Base-by-base conservation (phyloP, 2,329 filamentous ascomycete genomes). In the Keithomyces neogunnii region DNA sequence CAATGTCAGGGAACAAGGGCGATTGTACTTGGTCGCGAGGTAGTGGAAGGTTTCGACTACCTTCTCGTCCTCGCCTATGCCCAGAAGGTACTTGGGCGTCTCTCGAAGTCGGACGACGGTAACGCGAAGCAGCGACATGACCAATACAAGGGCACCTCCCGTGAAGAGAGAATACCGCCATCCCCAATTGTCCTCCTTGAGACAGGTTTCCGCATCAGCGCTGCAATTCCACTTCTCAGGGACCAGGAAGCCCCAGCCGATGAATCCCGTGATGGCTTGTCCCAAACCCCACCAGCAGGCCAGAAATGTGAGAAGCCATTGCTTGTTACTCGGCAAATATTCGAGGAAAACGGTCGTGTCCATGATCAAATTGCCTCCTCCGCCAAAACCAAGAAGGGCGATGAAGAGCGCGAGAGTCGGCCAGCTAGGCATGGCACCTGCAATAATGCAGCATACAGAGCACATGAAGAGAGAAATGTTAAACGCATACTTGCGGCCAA, bases 361-460 rank as follows among this genome's bases (percentile, higher is more conserved):
- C 45, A 78, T 69, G 13, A 75, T 70, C 7, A 77, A 66, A 51
- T 78, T 78, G 6, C 75, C 75, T 13, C 73, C 73, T 5, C 69
- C 71, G 2, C 84, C 84, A 56, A 88, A 87, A 3, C 81, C 77
- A 33, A 80, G 70, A 43, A 88, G 63, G 10, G 76, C 77, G 32
- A 85, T 75, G 60, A 88, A 86, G 28, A 85, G 64, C 0, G 80
- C 82, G 10, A 88, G 71, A 0, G 78, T 76, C 2, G 76, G 68
- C 82, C 84, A 90, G 55, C 75, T 85, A 2, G 85, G 85, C 53
- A 80, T 76, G 1, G 78, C 81, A 3, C 85, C 86, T 1, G 84
- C 85, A 1, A 86, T 69, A 50, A 87, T 79, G 32, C 70, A 72
- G 56, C 59, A 60, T n/a, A 80, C 62, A 3, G 80, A 77, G 59